Evolutionary conservation across 768 basidiomycete species (phyloP), one percentile per base, ranked within the genome.

Genomic region (Boletus speciosus): DNA sequence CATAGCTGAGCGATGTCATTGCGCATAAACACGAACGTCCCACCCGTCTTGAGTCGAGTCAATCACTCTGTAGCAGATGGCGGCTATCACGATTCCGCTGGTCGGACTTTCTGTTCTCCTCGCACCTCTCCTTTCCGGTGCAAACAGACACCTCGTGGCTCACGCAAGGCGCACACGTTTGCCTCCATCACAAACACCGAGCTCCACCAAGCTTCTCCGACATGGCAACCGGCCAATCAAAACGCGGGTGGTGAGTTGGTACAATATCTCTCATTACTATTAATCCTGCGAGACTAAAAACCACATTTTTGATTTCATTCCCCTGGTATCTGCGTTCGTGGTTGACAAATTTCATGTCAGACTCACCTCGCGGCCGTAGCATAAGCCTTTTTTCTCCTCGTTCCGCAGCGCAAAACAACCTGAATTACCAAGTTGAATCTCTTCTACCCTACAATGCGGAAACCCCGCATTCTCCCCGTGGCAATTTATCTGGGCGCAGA

Each of bases 81-180:
- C 39, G 54, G 54, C 52, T 36, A 47, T 41, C 55, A 53, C 31
- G 42, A 25, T 51, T 57, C 59, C 45, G 51, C 54, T 54, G 46
- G 50, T 36, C 58, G 50, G 58, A 51, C 44, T 32, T 40, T 37
- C 21, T 54, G 45, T 54, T 60, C 61, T n/a, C 60, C 63, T 57
- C 50, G 59, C 54, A 46, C 51, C 48, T 55, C 65, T 55, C 57
- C 65, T 58, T 51, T 61, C 42, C 58, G 51, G 50, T 47, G 47
- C 56, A 69, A 63, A 54, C 60, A 49, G 42, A 49, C 52, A 23
- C 69, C 69, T 66, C 65, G 61, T 63, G 65, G 62, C 36, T 48
- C 52, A 52, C 59, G 68, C 66, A 66, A 70, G 70, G 69, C 54
- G 1, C 49, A 70, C 66, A 72, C 66, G 62, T 65, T 68, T 62